Evolutionary conservation across 2,329 filamentous ascomycete species (phyloP).

Genomic region (Exophiala xenobiotica): DNA sequence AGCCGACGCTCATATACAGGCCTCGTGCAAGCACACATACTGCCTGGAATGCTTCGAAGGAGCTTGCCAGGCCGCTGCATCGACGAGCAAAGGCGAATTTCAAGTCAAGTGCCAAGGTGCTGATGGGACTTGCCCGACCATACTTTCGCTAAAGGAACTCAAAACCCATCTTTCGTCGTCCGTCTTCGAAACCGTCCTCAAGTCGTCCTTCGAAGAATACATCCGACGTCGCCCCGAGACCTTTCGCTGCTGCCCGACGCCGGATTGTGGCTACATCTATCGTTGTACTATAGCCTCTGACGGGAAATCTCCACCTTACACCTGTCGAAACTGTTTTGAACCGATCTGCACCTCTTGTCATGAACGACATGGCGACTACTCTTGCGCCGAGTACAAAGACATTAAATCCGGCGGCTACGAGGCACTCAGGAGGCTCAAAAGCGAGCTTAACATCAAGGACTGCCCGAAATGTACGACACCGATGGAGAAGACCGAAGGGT

Average conservation of each 20-base stretch:
- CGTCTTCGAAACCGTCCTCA: conserved; percentile 41
- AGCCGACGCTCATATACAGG: conserved; percentile 26
- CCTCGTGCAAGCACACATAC: conserved; percentile 60
- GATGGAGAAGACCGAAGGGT: conserved; percentile 17
- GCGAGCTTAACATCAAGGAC: conserved; percentile 16
- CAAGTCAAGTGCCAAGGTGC: conserved; percentile 28
- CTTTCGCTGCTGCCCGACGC: conserved; percentile 45
- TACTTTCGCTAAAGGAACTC: conserved; percentile 28
- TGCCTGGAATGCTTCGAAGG: conserved; percentile 58
- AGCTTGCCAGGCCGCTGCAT: conserved; percentile 29
- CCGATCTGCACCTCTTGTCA: conserved; percentile 31
- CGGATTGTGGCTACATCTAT: conserved; percentile 48
- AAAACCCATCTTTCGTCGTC: conserved; percentile 34
- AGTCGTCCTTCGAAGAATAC: conserved; percentile 39
- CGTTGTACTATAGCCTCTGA: conserved; percentile 29
- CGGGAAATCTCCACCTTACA: conserved; percentile 28
- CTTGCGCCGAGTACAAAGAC: conserved; percentile 33
- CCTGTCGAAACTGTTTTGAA: conserved; percentile 39
- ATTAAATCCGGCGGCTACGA: conserved; percentile 25
- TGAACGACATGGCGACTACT: conserved; percentile 23
- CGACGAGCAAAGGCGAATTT: conserved; percentile 22
- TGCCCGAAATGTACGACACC: conserved; percentile 15
- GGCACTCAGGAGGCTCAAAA: conserved; percentile 10
- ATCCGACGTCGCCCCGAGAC: conserved; percentile 35
- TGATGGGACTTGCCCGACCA: conserved; percentile 22